A percentile compares a stretch with the other conserved stretches of the same genome.
phyloP scores from a whole-genome alignment of 1,284 basidiomycete genomes.

The Marasmius tenuissimus region DNA sequence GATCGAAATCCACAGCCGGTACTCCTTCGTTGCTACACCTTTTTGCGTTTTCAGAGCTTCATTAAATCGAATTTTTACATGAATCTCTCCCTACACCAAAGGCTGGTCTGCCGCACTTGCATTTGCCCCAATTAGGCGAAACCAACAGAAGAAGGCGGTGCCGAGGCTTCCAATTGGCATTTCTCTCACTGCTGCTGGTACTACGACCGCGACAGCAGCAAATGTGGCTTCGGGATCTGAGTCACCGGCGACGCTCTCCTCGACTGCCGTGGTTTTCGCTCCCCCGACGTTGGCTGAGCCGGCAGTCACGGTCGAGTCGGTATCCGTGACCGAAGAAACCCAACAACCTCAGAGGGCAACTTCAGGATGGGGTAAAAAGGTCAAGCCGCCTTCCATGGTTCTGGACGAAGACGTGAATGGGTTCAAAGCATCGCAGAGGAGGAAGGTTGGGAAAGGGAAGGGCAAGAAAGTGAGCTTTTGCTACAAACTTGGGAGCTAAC shows the following conservation, averaged over 20 bases:
- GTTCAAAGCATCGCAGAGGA: slow-evolving; percentile 58
- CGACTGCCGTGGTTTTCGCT: slow-evolving; percentile 73
- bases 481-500: background rate
- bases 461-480: slow-evolving; percentile 60
- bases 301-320: slow-evolving; percentile 20
- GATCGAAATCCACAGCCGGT: slow-evolving; percentile 78
- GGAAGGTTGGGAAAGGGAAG: slow-evolving; percentile 48
- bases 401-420: slow-evolving; percentile 87
- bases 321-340: slow-evolving; percentile 16
- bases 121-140: slow-evolving; percentile 74
- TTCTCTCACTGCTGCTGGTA: slow-evolving; percentile 38
- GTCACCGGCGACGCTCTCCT: slow-evolving; percentile 42
- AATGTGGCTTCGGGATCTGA: background rate
- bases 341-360: slow-evolving; percentile 23
- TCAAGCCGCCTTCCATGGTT: slow-evolving; percentile 86
- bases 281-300: slow-evolving; percentile 59
- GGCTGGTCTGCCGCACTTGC: slow-evolving; percentile 87
- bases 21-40: slow-evolving; percentile 48
- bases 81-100: slow-evolving; percentile 29
- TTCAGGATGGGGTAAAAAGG: slow-evolving; percentile 79
- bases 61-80: slow-evolving; percentile 31
- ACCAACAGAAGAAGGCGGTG: slow-evolving; percentile 44
- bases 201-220: slow-evolving; percentile 21
- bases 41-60: slow-evolving; percentile 33
- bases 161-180: slow-evolving; percentile 65